These are phyloP conservation scores for Aspergillus vadensis DNA, from an alignment of 2,329 filamentous ascomycete species.

Conservation along the genomic window DNA sequence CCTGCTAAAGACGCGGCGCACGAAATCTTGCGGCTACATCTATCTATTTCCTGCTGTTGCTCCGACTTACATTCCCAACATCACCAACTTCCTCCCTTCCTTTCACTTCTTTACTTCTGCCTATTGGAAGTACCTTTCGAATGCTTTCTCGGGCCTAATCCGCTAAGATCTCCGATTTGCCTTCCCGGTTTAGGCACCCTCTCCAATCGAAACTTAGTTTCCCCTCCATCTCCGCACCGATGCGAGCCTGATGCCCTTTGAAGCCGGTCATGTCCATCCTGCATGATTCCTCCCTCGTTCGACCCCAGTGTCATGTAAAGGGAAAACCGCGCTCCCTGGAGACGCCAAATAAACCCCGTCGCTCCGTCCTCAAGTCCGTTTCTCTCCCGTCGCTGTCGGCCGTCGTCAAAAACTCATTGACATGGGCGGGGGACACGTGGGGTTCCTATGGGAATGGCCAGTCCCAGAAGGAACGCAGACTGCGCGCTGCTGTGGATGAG, in stretches of 20 bases:
- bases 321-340: slow-evolving; percentile 18
- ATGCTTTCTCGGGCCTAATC: background rate
- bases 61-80: background rate
- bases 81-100: background rate
- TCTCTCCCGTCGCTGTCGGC: slow-evolving; percentile 38
- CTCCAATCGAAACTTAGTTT: background rate
- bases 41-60: background rate
- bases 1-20: background rate
- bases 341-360: slow-evolving; percentile 10
- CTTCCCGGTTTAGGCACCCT: background rate
- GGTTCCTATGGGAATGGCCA: slow-evolving; percentile 55
- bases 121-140: background rate
- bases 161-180: background rate
- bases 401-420: slow-evolving; percentile 36
- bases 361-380: slow-evolving; percentile 28
- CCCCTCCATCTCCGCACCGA: background rate
- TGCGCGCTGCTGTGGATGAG: slow-evolving; percentile 54
- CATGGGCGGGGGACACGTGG: slow-evolving; percentile 39
- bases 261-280: slow-evolving; percentile 13
- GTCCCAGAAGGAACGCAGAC: slow-evolving; percentile 53
- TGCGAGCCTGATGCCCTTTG: background rate
- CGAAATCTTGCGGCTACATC: background rate
- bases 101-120: background rate
- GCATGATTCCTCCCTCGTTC: slow-evolving; percentile 11
- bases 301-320: slow-evolving; percentile 27